A percentile compares a stretch with the other conserved stretches of the same genome.
Evolutionary conservation across 2,329 filamentous ascomycete genomes (phyloP).

Genomic region (Aspergillus sp.): DNA sequence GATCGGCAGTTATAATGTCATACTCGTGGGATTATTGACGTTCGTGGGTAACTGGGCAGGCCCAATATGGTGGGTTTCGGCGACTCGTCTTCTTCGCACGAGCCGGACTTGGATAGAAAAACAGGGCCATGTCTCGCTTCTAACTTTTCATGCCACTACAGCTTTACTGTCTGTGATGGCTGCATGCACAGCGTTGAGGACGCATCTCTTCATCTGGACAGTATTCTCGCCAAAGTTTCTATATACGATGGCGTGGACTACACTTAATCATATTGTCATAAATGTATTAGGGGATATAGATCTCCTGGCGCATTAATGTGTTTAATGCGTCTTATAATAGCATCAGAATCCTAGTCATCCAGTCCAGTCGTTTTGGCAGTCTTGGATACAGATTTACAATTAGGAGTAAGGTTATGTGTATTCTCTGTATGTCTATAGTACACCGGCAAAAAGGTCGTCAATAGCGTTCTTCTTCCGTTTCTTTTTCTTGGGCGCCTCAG

Average conservation of each 20-base stretch:
- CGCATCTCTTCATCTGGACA: conserved; percentile 96
- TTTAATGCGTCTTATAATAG: background rate
- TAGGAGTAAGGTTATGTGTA: background rate
- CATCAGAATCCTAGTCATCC: too few relatives aligned
- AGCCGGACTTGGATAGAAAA: conserved; percentile 20
- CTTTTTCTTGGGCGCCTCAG: conserved; percentile 39
- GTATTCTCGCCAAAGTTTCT: conserved; percentile 97
- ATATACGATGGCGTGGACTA: conserved; percentile 81
- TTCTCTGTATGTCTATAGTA: conserved; percentile 38
- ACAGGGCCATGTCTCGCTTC: conserved; percentile 49
- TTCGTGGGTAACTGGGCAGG: conserved; percentile 90
- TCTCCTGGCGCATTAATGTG: background rate
- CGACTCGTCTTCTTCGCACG: conserved; percentile 38
- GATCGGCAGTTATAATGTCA: conserved; percentile 68
- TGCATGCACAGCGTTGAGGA: conserved; percentile 74
- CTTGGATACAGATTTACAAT: background rate
- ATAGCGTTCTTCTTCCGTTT: conserved; percentile 59
- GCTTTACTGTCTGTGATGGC: conserved; percentile 72
- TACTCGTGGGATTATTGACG: conserved; percentile 74
- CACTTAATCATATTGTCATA: conserved; percentile 70
- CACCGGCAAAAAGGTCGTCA: conserved; percentile 62
- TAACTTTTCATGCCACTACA: conserved; percentile 64
- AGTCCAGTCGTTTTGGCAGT: too few relatives aligned
- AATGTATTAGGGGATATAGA: conserved; percentile 55
- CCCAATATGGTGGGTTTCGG: conserved; percentile 76